phyloP scores from a whole-genome alignment of 352 stramenopile species.

The Aphanomyces invadans region DNA sequence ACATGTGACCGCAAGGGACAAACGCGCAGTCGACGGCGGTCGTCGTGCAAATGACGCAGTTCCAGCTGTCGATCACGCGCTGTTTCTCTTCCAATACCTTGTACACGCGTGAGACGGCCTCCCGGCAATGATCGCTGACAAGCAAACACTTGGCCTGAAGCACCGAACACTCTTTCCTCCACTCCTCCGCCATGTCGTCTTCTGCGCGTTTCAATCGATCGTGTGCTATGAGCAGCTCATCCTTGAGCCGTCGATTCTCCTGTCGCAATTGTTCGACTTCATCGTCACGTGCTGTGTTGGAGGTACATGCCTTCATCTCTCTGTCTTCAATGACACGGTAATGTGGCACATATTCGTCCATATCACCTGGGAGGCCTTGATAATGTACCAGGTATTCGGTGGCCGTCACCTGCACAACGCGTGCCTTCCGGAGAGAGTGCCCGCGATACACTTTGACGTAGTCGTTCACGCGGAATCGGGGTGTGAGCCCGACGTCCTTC shows the following conservation, averaged over 20 bases:
- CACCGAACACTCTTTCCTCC: slow-evolving; percentile 9
- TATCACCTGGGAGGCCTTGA: not conserved
- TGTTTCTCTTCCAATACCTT: slow-evolving; percentile 16
- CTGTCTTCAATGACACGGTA: slow-evolving; percentile 16
- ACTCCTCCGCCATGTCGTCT: slow-evolving; percentile 2
- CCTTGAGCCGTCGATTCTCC: slow-evolving; percentile 18
- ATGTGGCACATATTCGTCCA: slow-evolving; percentile 14
- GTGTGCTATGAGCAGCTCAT: not conserved
- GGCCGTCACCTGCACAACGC: slow-evolving; percentile 4
- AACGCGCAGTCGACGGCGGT: slow-evolving; percentile 1
- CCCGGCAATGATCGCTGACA: slow-evolving; percentile 14
- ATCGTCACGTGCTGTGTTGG: not conserved
- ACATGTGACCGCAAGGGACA: slow-evolving; percentile 6
- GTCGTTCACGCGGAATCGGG: slow-evolving; percentile 5
- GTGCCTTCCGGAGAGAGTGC: not conserved
- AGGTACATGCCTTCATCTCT: not conserved
- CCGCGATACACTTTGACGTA: slow-evolving; percentile 13
- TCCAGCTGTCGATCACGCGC: slow-evolving; percentile 17
- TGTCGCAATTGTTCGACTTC: slow-evolving; percentile 6
- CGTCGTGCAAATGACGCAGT: slow-evolving; percentile 10
- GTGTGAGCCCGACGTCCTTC: not conserved
- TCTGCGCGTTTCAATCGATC: not conserved
- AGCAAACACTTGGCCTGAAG: slow-evolving; percentile 10
- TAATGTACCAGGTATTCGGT: slow-evolving; percentile 18
- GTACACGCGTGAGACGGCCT: slow-evolving; percentile 9